Evolutionary conservation across 306 rosid species (phyloP).

Genomic region (Fragaria nilgerrensis): DNA sequence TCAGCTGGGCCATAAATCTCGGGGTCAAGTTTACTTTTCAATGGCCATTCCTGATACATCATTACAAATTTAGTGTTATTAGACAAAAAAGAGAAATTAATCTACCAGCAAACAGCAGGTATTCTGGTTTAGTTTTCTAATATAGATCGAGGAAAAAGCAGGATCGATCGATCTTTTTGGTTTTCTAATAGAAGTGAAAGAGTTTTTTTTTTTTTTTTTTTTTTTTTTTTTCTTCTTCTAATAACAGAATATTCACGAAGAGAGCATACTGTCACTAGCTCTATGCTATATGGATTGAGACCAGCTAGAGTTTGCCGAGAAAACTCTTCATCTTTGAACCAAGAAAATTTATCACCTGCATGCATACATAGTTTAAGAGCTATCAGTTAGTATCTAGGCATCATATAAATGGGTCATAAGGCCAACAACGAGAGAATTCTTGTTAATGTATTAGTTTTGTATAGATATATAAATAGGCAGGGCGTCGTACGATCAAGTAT

Average conservation of each 20-base stretch:
- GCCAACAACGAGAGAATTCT: background rate
- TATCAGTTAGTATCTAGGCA: background rate
- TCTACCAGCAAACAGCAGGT: background rate
- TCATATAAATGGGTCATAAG: background rate
- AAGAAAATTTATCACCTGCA: slow-evolving; percentile 42
- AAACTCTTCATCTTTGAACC: slow-evolving; percentile 49
- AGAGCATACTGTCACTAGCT: slow-evolving; percentile 33
- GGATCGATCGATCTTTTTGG: too few species aligned
- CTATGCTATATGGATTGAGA: slow-evolving; percentile 37
- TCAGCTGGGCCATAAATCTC: slow-evolving; percentile 37
- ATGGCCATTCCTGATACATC: slow-evolving; percentile 41
- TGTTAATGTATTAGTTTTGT: background rate
- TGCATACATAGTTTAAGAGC: background rate
- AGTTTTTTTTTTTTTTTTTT: too few species aligned
- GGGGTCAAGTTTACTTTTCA: slow-evolving; percentile 42
- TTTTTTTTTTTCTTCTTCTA: too few species aligned
- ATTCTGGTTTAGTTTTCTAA: background rate
- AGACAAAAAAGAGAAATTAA: background rate
- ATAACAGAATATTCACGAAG: background rate
- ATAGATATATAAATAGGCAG: background rate
- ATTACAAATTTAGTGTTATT: background rate
- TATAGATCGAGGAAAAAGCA: too few species aligned
- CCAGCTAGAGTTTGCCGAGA: slow-evolving; percentile 50
- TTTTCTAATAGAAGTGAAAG: too few species aligned
- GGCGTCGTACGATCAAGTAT: slow-evolving; percentile 24